Percentiles rank a stretch among this genome's conserved stretches.
Evolutionary conservation across 768 basidiomycete genomes (phyloP).

Genomic region (Terana coerulea): DNA sequence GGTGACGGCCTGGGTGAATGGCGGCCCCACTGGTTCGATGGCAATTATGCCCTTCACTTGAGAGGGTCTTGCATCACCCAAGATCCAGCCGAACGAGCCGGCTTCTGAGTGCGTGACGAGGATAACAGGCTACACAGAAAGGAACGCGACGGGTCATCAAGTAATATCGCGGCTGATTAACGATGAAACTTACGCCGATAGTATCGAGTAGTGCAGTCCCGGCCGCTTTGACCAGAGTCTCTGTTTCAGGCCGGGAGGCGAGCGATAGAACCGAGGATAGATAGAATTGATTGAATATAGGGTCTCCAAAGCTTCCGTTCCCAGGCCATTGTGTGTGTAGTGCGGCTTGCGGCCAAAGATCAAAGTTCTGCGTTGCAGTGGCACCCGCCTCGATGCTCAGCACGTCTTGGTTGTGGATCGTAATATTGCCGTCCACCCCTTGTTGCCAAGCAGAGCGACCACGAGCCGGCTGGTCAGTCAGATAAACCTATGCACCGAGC

Average conservation of each 20-base stretch:
- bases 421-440: not conserved
- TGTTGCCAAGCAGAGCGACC: not conserved
- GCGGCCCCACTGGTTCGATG: slow-evolving; percentile 48
- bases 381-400: not conserved
- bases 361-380: slow-evolving; percentile 25
- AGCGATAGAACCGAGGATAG: slow-evolving; percentile 39
- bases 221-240: too few species aligned
- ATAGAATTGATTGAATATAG: slow-evolving; percentile 42
- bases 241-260: too few species aligned
- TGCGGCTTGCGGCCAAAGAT: slow-evolving; percentile 44
- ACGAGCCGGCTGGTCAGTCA: not conserved
- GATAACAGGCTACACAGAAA: slow-evolving; percentile 34
- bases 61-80: slow-evolving; percentile 43
- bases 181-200: too few species aligned
- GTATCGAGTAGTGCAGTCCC: too few species aligned
- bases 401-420: too few species aligned
- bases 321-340: slow-evolving; percentile 53
- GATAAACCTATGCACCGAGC: not conserved
- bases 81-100: slow-evolving; percentile 45
- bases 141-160: not conserved
- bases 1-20: slow-evolving; percentile 32
- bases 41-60: slow-evolving; percentile 45
- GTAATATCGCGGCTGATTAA: too few species aligned
- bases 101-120: slow-evolving; percentile 51
- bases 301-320: slow-evolving; percentile 42